phyloP scores from a whole-genome alignment of 1,284 basidiomycete species.

The Rhodotorula sp. region DNA sequence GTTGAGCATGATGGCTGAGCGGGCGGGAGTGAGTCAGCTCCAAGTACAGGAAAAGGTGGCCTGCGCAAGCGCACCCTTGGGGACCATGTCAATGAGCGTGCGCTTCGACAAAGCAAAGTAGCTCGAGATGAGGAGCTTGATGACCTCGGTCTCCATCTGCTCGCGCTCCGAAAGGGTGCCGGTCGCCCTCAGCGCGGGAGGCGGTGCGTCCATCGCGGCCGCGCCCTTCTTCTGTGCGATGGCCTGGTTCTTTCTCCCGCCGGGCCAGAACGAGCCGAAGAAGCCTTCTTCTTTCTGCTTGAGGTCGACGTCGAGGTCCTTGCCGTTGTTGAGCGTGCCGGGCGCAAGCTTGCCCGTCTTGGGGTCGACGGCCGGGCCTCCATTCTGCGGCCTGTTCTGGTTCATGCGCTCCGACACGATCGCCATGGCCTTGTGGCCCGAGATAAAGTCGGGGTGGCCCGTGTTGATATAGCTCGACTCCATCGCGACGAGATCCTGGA shows the following conservation, averaged over 20 bases:
- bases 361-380: slow-evolving; percentile 58
- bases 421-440: slow-evolving; percentile 92
- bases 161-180: slow-evolving; percentile 91
- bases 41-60: too few species aligned
- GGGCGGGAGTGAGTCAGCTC: slow-evolving; percentile 44
- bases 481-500: slow-evolving; percentile 88
- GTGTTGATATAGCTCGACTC: slow-evolving; percentile 98
- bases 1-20: slow-evolving; percentile 78
- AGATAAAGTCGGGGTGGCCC: slow-evolving; percentile 97
- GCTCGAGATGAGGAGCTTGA: slow-evolving; percentile 62
- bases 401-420: slow-evolving; percentile 79
- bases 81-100: slow-evolving; percentile 99
- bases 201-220: slow-evolving; percentile 84
- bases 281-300: slow-evolving; percentile 83
- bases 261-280: slow-evolving; percentile 89
- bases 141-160: slow-evolving; percentile 98
- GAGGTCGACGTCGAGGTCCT: slow-evolving; percentile 84
- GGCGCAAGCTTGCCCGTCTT: slow-evolving; percentile 65
- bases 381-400: slow-evolving; percentile 61
- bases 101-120: slow-evolving; percentile 98
- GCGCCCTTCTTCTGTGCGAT: slow-evolving; percentile 68
- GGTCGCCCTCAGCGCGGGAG: slow-evolving; percentile 85
- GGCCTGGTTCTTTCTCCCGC: slow-evolving; percentile 55
- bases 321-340: slow-evolving; percentile 78
- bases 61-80: slow-evolving; percentile 50